Percentiles rank a stretch among this genome's conserved stretches.
phyloP scores from a whole-genome alignment of 441 rosid genomes.

The Pelargonium cotyledonis region DNA sequence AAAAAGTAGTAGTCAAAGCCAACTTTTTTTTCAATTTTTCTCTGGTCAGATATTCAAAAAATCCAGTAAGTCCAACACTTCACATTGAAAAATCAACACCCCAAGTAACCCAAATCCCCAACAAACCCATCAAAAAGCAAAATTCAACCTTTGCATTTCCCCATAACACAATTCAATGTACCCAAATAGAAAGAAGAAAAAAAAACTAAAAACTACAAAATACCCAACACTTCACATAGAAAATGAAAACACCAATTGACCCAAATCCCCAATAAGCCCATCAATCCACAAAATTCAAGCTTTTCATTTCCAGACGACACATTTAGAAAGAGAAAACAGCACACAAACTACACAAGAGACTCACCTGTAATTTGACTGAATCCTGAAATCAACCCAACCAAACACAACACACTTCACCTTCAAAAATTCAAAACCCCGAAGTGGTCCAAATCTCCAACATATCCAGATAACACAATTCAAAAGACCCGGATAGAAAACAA shows the following conservation, averaged over 20 bases:
- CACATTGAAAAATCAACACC: conserved; percentile 23
- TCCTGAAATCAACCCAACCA: background rate
- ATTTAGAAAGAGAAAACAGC: background rate
- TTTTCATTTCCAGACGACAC: background rate
- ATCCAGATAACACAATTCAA: no score
- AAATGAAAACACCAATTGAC: conserved; percentile 4
- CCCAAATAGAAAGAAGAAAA: background rate
- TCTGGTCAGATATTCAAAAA: conserved; percentile 22
- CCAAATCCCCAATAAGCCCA: conserved; percentile 16
- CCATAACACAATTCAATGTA: background rate
- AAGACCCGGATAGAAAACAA: no score
- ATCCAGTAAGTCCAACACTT: conserved; percentile 31
- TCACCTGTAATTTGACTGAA: background rate
- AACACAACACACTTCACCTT: no score
- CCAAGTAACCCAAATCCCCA: conserved; percentile 13
- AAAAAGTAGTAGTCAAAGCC: conserved; percentile 31
- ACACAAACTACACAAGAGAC: background rate
- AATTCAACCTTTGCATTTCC: conserved; percentile 16
- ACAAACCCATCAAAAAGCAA: conserved; percentile 14
- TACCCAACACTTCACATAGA: conserved; percentile 27
- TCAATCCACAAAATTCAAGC: conserved; percentile 20
- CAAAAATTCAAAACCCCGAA: no score
- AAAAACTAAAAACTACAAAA: no score
- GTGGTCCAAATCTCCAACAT: no score
- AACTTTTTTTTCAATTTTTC: conserved; percentile 10